These are phyloP conservation scores for Arabidopsis suecica DNA, from an alignment of 345 rosid genomes.

Conservation along the genomic window DNA sequence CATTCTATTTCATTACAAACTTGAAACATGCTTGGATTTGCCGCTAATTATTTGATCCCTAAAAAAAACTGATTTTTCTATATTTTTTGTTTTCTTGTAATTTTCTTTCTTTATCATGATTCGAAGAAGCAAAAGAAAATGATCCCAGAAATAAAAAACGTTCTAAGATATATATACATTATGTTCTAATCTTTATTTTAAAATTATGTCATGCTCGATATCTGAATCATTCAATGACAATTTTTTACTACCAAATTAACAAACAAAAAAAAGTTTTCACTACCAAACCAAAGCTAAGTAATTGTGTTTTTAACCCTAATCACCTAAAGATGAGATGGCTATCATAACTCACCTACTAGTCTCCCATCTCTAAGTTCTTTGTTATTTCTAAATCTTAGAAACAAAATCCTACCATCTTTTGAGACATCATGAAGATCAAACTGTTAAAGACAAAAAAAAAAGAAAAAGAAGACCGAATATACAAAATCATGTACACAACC, in stretches of 20 bases:
- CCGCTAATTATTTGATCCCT: not conserved
- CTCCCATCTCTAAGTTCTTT: not conserved
- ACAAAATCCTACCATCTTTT: not conserved
- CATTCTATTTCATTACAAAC: not conserved
- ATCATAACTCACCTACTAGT: constrained; percentile 24
- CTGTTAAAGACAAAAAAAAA: not conserved
- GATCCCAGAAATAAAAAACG: not conserved
- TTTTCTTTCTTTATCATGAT: not conserved
- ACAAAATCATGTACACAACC: not conserved
- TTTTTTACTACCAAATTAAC: too few species aligned
- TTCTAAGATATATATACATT: too few species aligned
- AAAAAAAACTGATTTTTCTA: not conserved
- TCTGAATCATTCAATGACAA: not conserved
- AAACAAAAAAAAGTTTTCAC: not conserved
- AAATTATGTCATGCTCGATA: not conserved
- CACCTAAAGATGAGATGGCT: not conserved
- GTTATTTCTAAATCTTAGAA: constrained; percentile 3
- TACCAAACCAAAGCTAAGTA: not conserved
- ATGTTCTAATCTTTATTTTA: not conserved
- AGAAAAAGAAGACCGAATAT: constrained; percentile 8
- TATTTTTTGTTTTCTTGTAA: not conserved
- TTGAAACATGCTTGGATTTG: not conserved
- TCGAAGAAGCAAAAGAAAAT: not conserved
- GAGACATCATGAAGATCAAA: constrained; percentile 14
- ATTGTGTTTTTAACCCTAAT: not conserved